Conservation (phyloP, 371 early-diverging fungal species). For the Chytridiales sp. region DNA sequence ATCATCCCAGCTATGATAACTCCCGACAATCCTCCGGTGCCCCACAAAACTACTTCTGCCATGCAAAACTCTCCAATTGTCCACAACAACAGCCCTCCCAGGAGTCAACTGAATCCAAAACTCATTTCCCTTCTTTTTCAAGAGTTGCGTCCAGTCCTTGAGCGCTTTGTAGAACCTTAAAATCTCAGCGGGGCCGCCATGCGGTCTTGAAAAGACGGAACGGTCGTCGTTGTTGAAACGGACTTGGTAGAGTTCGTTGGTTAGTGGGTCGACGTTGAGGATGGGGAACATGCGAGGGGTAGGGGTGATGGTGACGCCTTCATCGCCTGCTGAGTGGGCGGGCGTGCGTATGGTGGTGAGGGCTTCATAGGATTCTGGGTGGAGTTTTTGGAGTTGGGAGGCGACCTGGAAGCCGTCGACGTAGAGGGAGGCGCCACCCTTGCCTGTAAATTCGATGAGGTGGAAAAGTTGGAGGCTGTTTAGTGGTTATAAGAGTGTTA, state of each 20-base stretch:
- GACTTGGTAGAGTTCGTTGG: slow-evolving; percentile 64
- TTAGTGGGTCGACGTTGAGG: slow-evolving; percentile 58
- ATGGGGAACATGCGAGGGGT: slow-evolving; percentile 66
- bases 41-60: slow-evolving; percentile 79
- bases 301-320: slow-evolving; percentile 63
- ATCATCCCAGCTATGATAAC: slow-evolving; percentile 83
- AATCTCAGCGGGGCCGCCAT: slow-evolving; percentile 41
- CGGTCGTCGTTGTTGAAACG: slow-evolving; percentile 90
- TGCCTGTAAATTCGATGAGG: slow-evolving; percentile 67
- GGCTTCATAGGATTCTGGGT: slow-evolving; percentile 65
- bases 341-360: slow-evolving; percentile 62
- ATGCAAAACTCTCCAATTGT: slow-evolving; percentile 88
- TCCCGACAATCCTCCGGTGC: slow-evolving; percentile 72
- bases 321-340: slow-evolving; percentile 85
- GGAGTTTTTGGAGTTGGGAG: slow-evolving; percentile 52
- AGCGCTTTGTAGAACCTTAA: slow-evolving; percentile 74
- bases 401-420: slow-evolving; percentile 85
- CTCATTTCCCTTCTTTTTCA: slow-evolving; percentile 61
- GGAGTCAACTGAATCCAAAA: slow-evolving; percentile 69
- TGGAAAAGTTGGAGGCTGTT: slow-evolving; percentile 82
- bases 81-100: slow-evolving; percentile 74
- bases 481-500: not conserved
- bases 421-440: slow-evolving; percentile 78
- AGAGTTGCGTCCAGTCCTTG: slow-evolving; percentile 66
- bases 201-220: slow-evolving; percentile 51